Evolutionary conservation across 208 protist species (phyloP), one percentile per base, ranked within the genome.

Genomic region (Leishmania guyanensis): DNA sequence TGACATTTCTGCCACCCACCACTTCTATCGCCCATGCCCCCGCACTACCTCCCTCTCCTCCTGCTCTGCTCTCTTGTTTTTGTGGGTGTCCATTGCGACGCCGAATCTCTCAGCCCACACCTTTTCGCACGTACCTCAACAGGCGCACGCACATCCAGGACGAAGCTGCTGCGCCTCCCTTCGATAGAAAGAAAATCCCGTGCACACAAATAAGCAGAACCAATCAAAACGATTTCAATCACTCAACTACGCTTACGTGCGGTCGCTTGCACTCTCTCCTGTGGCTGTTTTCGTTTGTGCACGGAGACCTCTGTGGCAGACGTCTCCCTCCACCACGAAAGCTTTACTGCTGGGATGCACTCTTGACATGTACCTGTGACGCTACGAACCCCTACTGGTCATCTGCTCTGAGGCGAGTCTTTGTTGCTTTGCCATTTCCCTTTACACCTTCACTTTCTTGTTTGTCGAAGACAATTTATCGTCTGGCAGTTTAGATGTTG

Each of bases 21-120:
- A 5, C 22, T 29, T 73, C n/a, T 26, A 73, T 20, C 14, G 68
- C 29, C 48, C 6, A 70, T 16, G 12, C 29, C 29, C 8, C 58
- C 26, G 22, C 64, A 20, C 17, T 70, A 17, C 12, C 56, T 75
- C 26, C 69, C 62, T 80, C 36, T 75, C 54, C 12, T 46, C 64
- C 60, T n/a, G 6, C 68, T 39, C 43, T 48, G 69, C 22, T 50
- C 68, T 81, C 65, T 33, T 46, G 43, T 80, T 86, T 78, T 5
- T 77, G 26, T 68, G 50, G 69, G 33, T 66, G 14, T n/a, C 50
- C 48, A 33, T 22, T 22, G 43, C 2, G 26, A 74, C 36, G 14
- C 36, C 65, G 39, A 48, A n/a, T 70, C 5, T 70, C 17, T 3
- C 36, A 43, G 39, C 54, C 1, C 65, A 70, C 6, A 22, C 70